A percentile compares a stretch with the other conserved stretches of the same genome.
phyloP scores from a whole-genome alignment of 164 flowering plant species.

The Akebia trifoliata region DNA sequence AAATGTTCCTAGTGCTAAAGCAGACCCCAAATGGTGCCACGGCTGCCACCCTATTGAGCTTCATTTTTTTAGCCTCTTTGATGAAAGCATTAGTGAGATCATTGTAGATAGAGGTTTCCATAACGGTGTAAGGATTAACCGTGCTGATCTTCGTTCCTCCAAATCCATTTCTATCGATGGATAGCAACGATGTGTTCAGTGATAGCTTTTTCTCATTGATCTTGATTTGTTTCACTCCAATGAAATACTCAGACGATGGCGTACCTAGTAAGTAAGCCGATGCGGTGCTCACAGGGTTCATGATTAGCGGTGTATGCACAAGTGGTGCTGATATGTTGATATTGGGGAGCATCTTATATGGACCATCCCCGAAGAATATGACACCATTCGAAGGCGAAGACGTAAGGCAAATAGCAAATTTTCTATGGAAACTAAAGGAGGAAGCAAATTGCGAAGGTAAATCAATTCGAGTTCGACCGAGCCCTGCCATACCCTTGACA shows the following conservation, averaged over 20 bases:
- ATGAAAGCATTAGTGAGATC: slow-evolving; percentile 23
- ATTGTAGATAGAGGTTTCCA: slow-evolving; percentile 33
- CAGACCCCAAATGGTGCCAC: slow-evolving; percentile 37
- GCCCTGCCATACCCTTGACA: slow-evolving; percentile 28
- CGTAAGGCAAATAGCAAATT: slow-evolving; percentile 30
- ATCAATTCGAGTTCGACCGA: slow-evolving; percentile 21
- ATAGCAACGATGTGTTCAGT: slow-evolving; percentile 17
- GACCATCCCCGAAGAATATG: slow-evolving; percentile 28
- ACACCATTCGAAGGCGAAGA: slow-evolving; percentile 16
- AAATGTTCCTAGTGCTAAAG: slow-evolving; percentile 20
- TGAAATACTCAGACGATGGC: slow-evolving; percentile 29
- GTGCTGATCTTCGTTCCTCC: slow-evolving; percentile 50
- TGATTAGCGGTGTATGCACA: slow-evolving; percentile 20
- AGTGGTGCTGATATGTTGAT: slow-evolving; percentile 15
- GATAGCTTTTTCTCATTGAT: slow-evolving; percentile 24
- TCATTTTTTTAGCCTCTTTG: slow-evolving; percentile 11
- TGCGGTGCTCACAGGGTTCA: slow-evolving; percentile 16
- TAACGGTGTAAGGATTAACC: slow-evolving; percentile 37
- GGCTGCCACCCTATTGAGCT: slow-evolving; percentile 22
- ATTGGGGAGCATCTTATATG: slow-evolving; percentile 21
- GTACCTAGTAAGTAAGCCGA: slow-evolving; percentile 4
- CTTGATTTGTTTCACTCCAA: slow-evolving; percentile 34
- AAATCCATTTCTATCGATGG: slow-evolving; percentile 8
- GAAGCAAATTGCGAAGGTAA: slow-evolving; percentile 25
- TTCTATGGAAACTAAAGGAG: slow-evolving; percentile 23